A percentile compares a stretch with the other conserved stretches of the same genome.
These are phyloP conservation scores for Kondoa malvinella DNA, from an alignment of 768 basidiomycete species.

Conservation along the genomic window DNA sequence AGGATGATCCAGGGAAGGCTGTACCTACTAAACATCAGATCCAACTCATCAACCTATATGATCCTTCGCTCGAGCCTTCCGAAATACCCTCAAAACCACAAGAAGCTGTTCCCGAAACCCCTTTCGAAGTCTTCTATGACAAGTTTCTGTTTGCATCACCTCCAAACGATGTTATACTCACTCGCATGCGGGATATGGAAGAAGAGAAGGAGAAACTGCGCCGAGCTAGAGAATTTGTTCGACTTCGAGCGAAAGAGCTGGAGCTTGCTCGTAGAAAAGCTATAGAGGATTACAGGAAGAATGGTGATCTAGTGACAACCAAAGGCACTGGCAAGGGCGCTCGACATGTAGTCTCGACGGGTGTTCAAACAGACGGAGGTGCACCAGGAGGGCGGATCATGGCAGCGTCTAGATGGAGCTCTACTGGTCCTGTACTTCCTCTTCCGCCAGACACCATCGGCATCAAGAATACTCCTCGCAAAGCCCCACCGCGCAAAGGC, in stretches of 20 bases:
- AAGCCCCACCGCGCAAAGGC: constrained; percentile 29
- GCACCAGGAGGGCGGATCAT: neutral
- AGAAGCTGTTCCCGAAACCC: neutral
- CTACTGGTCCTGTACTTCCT: neutral
- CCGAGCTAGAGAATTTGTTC: neutral
- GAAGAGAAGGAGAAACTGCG: neutral
- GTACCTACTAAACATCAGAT: neutral
- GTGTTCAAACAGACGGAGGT: neutral
- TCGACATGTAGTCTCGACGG: neutral
- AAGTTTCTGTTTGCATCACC: neutral
- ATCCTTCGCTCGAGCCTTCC: neutral
- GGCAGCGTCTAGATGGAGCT: constrained; percentile 1
- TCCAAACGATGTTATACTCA: neutral
- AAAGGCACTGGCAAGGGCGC: neutral
- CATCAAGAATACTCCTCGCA: neutral
- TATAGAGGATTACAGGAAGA: neutral
- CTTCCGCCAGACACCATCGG: neutral
- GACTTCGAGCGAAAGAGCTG: constrained; percentile 1
- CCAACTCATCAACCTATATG: neutral
- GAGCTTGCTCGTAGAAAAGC: neutral
- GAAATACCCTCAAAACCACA: neutral
- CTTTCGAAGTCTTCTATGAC: neutral
- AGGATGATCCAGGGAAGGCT: neutral
- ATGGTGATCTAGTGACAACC: neutral
- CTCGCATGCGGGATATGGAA: constrained; percentile 1